A percentile compares a stretch with the other conserved stretches of the same genome.
These are phyloP conservation scores for Elongisporangium prolatum DNA, from an alignment of 352 stramenopile species.

Conservation along the genomic window DNA sequence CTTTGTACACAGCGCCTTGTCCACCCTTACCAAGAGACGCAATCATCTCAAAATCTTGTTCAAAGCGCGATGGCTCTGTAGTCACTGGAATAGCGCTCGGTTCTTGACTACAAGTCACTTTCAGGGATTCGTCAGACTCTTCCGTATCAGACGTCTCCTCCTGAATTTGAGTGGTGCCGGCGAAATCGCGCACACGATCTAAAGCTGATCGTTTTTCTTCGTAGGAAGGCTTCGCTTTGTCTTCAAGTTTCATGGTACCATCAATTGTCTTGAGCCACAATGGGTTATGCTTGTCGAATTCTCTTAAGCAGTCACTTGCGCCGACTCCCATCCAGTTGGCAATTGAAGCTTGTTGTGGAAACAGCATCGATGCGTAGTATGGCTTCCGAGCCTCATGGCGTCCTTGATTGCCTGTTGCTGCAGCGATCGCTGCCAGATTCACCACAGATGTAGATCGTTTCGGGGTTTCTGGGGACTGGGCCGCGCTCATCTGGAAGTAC, in stretches of 20 bases:
- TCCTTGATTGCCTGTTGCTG: neutral
- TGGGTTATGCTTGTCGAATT: neutral
- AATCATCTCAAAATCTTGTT: conserved; percentile 72
- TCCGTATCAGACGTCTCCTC: neutral
- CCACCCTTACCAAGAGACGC: conserved; percentile 60
- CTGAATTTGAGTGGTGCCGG: neutral
- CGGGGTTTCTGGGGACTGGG: neutral
- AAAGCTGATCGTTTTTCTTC: neutral
- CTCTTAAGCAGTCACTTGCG: neutral
- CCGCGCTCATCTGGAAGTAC: conserved; percentile 65
- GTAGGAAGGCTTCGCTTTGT: neutral
- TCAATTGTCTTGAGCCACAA: neutral
- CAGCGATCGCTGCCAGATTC: neutral
- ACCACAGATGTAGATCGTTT: conserved; percentile 5
- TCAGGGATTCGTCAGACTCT: neutral
- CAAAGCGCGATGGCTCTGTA: conserved; percentile 36
- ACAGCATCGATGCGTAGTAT: neutral
- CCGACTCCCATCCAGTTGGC: neutral
- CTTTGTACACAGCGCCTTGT: conserved; percentile 73
- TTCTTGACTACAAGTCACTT: neutral
- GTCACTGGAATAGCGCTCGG: neutral
- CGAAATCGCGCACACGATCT: neutral
- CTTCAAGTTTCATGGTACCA: neutral
- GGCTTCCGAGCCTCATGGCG: neutral
- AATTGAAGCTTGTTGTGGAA: neutral